Evolutionary conservation across 1,284 basidiomycete species (phyloP).

Genomic region (Coriolopsis trogii): DNA sequence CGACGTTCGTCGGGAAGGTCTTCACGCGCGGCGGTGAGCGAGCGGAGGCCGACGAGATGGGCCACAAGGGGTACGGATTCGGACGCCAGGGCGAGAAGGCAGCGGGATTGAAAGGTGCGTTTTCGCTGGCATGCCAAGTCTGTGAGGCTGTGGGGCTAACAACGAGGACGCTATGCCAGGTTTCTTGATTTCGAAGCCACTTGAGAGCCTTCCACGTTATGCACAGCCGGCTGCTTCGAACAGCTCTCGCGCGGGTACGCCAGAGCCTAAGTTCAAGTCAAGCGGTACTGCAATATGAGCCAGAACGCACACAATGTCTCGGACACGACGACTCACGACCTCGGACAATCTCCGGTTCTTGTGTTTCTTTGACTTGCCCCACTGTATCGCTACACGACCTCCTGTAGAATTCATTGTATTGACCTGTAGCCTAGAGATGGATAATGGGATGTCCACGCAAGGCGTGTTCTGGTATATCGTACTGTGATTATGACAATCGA

Average conservation of each 20-base stretch:
- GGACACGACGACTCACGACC: slow-evolving; percentile 19
- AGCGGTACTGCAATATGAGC: slow-evolving; percentile 32
- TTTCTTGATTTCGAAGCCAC: slow-evolving; percentile 41
- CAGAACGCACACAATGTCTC: slow-evolving; percentile 1
- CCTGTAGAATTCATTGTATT: slow-evolving; percentile 18
- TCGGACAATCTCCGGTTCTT: slow-evolving; percentile 9
- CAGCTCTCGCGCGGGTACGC: slow-evolving; percentile 30
- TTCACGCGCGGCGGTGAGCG: slow-evolving; percentile 28
- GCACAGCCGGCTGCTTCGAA: slow-evolving; percentile 30
- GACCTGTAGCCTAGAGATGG: slow-evolving; percentile 15
- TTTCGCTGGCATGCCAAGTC: not conserved
- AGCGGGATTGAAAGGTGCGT: slow-evolving; percentile 60
- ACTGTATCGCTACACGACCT: slow-evolving; percentile 24
- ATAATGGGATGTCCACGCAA: slow-evolving; percentile 11
- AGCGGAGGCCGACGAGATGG: slow-evolving; percentile 6
- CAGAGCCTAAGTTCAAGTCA: slow-evolving; percentile 36
- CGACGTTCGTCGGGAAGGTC: slow-evolving; percentile 28
- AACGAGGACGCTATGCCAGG: slow-evolving; percentile 28
- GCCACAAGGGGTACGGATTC: slow-evolving; percentile 58
- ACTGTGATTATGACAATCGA: no score
- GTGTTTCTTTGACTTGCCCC: not conserved
- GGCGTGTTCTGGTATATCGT: not conserved
- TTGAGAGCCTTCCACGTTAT: slow-evolving; percentile 43
- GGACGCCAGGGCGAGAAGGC: slow-evolving; percentile 78
- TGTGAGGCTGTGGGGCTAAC: slow-evolving; percentile 2